These are phyloP conservation scores for Leccinum incarnatum DNA, from an alignment of 768 basidiomycete genomes.

Conservation along the genomic window DNA sequence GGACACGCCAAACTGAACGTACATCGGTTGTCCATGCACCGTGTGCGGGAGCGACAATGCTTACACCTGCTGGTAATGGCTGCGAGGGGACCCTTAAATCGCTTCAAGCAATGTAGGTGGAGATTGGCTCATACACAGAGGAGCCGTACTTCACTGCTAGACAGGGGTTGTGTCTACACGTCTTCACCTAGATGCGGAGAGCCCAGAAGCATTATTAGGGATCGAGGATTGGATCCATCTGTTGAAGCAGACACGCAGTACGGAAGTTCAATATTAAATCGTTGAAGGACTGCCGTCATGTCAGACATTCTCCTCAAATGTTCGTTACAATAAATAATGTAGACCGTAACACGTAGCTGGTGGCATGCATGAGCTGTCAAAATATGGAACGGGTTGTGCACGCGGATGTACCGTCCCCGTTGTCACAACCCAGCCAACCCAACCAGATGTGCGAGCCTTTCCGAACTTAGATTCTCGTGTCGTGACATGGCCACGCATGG, in stretches of 20 bases:
- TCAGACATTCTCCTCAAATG: neutral
- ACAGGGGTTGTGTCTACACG: too few relatives aligned
- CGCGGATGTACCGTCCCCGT: neutral
- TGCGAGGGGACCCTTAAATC: neutral
- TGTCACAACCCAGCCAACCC: slow-evolving; percentile 6
- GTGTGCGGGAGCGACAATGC: neutral
- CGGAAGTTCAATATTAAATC: neutral
- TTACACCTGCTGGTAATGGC: neutral
- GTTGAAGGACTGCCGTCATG: neutral
- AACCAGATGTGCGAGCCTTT: slow-evolving; percentile 15
- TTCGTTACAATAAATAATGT: neutral
- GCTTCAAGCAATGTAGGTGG: too few relatives aligned
- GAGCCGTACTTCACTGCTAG: too few relatives aligned
- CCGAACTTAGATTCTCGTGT: slow-evolving; percentile 1
- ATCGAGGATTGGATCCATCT: neutral
- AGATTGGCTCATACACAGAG: too few relatives aligned
- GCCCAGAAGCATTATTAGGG: too few relatives aligned
- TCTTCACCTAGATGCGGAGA: too few relatives aligned
- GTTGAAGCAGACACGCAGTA: neutral
- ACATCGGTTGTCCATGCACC: neutral
- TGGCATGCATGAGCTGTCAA: neutral
- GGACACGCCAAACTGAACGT: neutral
- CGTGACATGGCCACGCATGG: slow-evolving; percentile 12
- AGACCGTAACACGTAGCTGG: neutral
- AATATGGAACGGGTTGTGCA: neutral